Percentiles rank a stretch among this genome's conserved stretches.
phyloP scores from a whole-genome alignment of 202 grass and related monocot genomes.

The Schoenoplectus triqueter region DNA sequence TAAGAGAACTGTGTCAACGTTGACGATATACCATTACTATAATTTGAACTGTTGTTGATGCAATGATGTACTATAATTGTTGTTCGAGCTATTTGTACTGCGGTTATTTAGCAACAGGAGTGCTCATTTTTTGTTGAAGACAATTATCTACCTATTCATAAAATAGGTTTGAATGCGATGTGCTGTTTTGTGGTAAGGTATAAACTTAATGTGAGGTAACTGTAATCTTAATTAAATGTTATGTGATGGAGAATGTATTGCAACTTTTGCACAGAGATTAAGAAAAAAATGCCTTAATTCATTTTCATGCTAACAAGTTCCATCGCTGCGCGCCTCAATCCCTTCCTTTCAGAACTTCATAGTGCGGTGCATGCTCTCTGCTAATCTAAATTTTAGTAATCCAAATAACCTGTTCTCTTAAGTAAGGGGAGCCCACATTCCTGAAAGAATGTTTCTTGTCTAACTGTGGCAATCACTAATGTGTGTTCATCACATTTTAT shows the following conservation, averaged over 20 bases:
- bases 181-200: constrained; percentile 5
- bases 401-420: background rate
- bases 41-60: constrained; percentile 23
- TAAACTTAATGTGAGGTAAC: constrained; percentile 5
- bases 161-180: background rate
- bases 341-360: too few relatives aligned
- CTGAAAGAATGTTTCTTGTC: background rate
- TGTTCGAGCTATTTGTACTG: background rate
- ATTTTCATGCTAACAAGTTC: too few relatives aligned
- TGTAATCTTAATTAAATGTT: constrained; percentile 2
- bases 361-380: too few relatives aligned
- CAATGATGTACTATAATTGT: constrained; percentile 14
- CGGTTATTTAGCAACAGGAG: background rate
- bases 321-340: too few relatives aligned
- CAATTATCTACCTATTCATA: background rate
- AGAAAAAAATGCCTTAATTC: background rate
- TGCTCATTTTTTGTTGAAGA: constrained; percentile 8
- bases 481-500: constrained; percentile 51
- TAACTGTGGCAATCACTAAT: constrained; percentile 18
- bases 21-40: background rate
- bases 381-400: too few relatives aligned
- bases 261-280: background rate
- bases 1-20: background rate
- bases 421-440: background rate
- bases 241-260: background rate